phyloP scores from a whole-genome alignment of 495 filamentous ascomycete species.

The Penicillium lividum region DNA sequence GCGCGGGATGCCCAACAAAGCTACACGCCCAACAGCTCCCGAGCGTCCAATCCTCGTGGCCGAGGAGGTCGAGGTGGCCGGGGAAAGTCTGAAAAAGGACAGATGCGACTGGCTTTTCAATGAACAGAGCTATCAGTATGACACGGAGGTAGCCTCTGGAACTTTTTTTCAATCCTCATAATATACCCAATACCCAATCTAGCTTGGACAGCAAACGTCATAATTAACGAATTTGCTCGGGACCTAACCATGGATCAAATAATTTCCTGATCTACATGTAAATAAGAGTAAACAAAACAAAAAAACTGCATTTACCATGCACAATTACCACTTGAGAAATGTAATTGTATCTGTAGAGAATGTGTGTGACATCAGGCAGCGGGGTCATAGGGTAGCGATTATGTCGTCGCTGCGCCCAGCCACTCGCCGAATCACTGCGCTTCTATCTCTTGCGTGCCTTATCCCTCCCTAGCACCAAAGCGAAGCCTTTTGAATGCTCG shows the following conservation, averaged over 20 bases:
- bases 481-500: background rate
- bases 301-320: background rate
- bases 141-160: background rate
- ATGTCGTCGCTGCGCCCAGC: background rate
- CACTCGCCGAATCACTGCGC: background rate
- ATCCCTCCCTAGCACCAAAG: background rate
- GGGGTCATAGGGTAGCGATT: conserved; percentile 18
- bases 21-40: conserved; percentile 22
- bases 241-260: background rate
- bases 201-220: background rate
- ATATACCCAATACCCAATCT: background rate
- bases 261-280: background rate
- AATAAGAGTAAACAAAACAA: background rate
- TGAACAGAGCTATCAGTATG: conserved; percentile 1
- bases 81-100: conserved; percentile 70
- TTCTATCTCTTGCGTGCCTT: background rate
- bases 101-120: conserved; percentile 68
- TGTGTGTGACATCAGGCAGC: conserved; percentile 26
- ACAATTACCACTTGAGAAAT: background rate
- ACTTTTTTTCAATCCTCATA: background rate
- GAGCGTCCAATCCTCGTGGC: conserved; percentile 30
- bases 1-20: conserved; percentile 26
- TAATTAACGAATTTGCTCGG: background rate
- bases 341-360: background rate
- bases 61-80: conserved; percentile 33